Conservation (phyloP, 2,329 filamentous ascomycete genomes). For the Lomentospora prolificans region DNA sequence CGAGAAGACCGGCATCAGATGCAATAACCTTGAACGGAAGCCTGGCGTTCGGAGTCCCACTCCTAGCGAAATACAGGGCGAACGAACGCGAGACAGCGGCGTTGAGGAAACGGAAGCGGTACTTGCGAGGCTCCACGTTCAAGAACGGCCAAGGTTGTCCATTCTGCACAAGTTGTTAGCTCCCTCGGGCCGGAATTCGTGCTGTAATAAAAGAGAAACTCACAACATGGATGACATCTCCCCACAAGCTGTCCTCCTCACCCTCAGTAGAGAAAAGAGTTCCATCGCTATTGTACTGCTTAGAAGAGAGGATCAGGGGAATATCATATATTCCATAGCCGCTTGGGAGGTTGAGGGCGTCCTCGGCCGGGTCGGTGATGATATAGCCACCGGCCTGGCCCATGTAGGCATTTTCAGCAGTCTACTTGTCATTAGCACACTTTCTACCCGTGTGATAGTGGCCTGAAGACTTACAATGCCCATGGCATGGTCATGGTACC, state of each 20-base stretch:
- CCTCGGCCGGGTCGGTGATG: constrained; percentile 38
- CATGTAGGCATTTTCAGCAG: constrained; percentile 4
- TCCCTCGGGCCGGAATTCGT: no score
- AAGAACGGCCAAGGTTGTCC: constrained; percentile 49
- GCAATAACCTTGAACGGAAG: constrained; percentile 43
- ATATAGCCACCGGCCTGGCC: constrained; percentile 49
- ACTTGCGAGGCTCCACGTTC: constrained; percentile 50
- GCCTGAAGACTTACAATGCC: constrained; percentile 17
- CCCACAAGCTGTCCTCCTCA: constrained; percentile 38
- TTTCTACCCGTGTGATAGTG: neutral
- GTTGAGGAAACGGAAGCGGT: constrained; percentile 45
- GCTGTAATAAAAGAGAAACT: neutral
- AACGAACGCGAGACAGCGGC: constrained; percentile 38
- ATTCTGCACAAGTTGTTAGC: constrained; percentile 23
- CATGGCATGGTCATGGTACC: constrained; percentile 44
- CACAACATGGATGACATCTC: constrained; percentile 44
- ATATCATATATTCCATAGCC: constrained; percentile 43
- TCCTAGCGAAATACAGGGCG: constrained; percentile 32
- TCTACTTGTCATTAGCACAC: neutral
- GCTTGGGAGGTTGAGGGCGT: constrained; percentile 36
- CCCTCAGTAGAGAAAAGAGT: constrained; percentile 34
- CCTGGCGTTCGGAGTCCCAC: constrained; percentile 17
- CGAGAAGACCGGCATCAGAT: constrained; percentile 42
- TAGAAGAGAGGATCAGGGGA: constrained; percentile 37
- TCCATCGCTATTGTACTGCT: constrained; percentile 41